Evolutionary conservation across 257 asterid genomes (phyloP), one percentile per base, ranked within the genome.

Genomic region (Solanum sitiens): DNA sequence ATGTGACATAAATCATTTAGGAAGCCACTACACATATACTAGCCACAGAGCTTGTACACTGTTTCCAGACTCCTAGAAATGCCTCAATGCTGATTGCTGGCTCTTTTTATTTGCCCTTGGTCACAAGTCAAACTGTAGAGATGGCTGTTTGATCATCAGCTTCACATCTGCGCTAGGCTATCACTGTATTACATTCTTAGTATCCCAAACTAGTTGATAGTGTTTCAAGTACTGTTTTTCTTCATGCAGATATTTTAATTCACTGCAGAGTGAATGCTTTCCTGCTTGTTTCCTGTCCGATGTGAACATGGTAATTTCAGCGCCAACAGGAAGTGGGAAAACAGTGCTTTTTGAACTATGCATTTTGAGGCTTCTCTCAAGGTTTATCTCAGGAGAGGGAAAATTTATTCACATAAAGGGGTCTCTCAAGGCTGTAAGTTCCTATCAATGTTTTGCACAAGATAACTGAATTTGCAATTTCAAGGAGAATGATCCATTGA

Each of bases 241-340:
- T 67, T 20, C 39, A 25, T 87, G 91, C 96, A 97, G 99, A 91
- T 95, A 95, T 87, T 96, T 97, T 91, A 97, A 95, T 93, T 93
- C 99, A 21, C 88, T 96, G 94, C 99, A 97, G 96, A 97, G 99
- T 84, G 99, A 95, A 90, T 97, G 99, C 91, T 97, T 95, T 90
- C 88, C 96, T 73, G 90, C 96, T 86, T 97, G 99, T 92, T 97
- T 89, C 92, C 92, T 88, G 86, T 94, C 98, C 39, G 99, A 95
- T 86, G 89, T 91, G 90, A 97, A 97, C 94, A 95, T 97, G 99
- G 98, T 95, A 87, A 94, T 97, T 89, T 95, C 99, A 70, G 99
- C 99, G 18, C 99, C 99, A 82, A 95, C 99, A 86, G 99, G 99
- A 91, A 97, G 99, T 91, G 99, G 99, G 63, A 97, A 95, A 92